Evolutionary conservation across 768 basidiomycete species (phyloP), one percentile per base, ranked within the genome.

Genomic region (Termitomyces sp.): DNA sequence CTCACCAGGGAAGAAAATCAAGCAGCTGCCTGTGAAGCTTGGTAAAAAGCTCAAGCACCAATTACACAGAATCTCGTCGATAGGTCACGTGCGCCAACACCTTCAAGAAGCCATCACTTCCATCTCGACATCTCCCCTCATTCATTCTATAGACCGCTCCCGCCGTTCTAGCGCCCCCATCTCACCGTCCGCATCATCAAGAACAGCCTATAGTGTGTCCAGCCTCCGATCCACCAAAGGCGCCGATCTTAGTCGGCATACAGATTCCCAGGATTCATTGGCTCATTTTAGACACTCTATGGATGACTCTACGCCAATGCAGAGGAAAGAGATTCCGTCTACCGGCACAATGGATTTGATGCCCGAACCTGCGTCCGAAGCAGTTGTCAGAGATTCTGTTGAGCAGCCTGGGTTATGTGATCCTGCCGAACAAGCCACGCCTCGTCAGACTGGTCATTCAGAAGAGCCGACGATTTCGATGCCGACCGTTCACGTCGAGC

Each of bases 401-500:
- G 54, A 55, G 53, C 45, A 14, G 51, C 5, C 23, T 2, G 53
- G 43, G 17, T 41, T 47, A 19, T 33, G n/a, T 10, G 50, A 56
- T 46, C 17, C 45, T 52, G 49, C 23, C 21, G 41, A 61, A 19
- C 45, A 26, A 50, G 38, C 7, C 23, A 50, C 41, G 21, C 44
- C 50, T 3, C 5, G 44, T 37, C 50, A 26, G 31, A 28, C 54
- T 33, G 30, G 55, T 31, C 47, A 44, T 17, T 37, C 47, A 46
- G 49, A 59, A 49, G 50, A 68, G 55, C 62, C 69, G 30, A 62
- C 63, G 61, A 63, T 63, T 53, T 63, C 63, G 28, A 70, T 68
- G 21, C 66, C 71, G 31, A 55, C 62, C 44, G 67, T 68, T 12
- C 70, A 70, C 30, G 65, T 74, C 43, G 80, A 80, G 64, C 74